These are phyloP conservation scores for Cryptosporidium canis DNA, from an alignment of 169 alveolate species.

Conservation along the genomic window DNA sequence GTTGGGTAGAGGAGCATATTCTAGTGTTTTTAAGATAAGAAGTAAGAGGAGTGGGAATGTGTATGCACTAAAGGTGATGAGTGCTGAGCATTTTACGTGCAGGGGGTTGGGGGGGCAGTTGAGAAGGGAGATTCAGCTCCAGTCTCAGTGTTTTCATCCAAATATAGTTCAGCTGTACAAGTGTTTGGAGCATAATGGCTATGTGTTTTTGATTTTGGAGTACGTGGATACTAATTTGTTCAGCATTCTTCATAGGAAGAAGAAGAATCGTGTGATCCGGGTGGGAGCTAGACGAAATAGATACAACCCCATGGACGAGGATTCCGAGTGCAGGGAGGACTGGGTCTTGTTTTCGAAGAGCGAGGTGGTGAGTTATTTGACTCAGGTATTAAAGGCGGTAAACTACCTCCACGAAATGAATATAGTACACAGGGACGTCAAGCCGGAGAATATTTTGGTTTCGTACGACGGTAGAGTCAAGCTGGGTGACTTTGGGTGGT, in stretches of 20 bases:
- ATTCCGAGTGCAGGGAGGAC: not conserved
- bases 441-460: conserved; percentile 58
- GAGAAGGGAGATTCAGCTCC: conserved; percentile 58
- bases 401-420: conserved; percentile 53
- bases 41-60: conserved; percentile 59
- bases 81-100: conserved; percentile 70
- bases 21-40: conserved; percentile 65
- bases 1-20: conserved; percentile 67
- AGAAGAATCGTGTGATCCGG: conserved; percentile 35
- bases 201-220: conserved; percentile 43
- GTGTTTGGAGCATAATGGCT: conserved; percentile 32
- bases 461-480: conserved; percentile 44
- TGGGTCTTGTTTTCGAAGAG: not conserved
- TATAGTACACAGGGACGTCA: conserved; percentile 60
- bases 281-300: conserved; percentile 44
- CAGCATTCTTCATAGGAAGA: conserved; percentile 32
- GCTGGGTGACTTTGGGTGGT: conserved; percentile 72
- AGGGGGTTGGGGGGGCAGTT: conserved; percentile 59
- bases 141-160: conserved; percentile 67
- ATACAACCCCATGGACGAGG: not conserved
- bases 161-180: conserved; percentile 60
- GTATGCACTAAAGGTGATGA: conserved; percentile 67
- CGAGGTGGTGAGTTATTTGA: conserved; percentile 32
- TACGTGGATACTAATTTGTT: conserved; percentile 60
- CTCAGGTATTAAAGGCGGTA: conserved; percentile 43